Conservation (phyloP, 345 rosid genomes). For the Bruguiera parviflora region DNA sequence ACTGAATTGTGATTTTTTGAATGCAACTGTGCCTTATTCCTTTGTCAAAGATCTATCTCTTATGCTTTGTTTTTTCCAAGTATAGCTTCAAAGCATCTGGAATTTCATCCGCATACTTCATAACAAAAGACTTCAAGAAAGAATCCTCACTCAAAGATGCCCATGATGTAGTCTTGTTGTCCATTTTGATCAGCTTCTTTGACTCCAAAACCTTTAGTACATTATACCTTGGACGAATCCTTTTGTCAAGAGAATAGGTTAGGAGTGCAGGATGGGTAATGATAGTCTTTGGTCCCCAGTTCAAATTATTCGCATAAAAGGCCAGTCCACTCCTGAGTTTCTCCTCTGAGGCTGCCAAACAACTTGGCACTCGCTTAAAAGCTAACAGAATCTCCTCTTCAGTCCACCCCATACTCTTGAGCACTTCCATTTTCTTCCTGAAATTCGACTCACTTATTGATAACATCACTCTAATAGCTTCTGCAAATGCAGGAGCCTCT, state of each 20-base stretch:
- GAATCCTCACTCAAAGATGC: conserved; percentile 8
- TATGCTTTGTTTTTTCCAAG: background rate
- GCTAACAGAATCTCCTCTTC: conserved; percentile 18
- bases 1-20: no score
- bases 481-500: conserved; percentile 4
- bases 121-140: conserved; percentile 21
- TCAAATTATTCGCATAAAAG: conserved; percentile 17
- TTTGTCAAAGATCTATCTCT: no score
- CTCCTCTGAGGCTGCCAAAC: conserved; percentile 12
- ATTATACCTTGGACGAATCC: conserved; percentile 23
- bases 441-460: conserved; percentile 5
- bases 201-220: conserved; percentile 21
- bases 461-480: conserved; percentile 16
- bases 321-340: conserved; percentile 17
- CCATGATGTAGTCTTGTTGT: background rate
- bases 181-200: conserved; percentile 21
- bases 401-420: conserved; percentile 33
- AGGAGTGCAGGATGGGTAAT: conserved; percentile 16
- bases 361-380: conserved; percentile 14
- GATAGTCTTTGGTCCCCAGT: conserved; percentile 1
- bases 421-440: conserved; percentile 22
- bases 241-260: conserved; percentile 11
- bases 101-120: conserved; percentile 3
- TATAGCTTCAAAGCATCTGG: conserved; percentile 27
- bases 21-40: no score